Base-by-base conservation (phyloP, 805 yeast species). In the Kurtzmaniella cleridarum region DNA sequence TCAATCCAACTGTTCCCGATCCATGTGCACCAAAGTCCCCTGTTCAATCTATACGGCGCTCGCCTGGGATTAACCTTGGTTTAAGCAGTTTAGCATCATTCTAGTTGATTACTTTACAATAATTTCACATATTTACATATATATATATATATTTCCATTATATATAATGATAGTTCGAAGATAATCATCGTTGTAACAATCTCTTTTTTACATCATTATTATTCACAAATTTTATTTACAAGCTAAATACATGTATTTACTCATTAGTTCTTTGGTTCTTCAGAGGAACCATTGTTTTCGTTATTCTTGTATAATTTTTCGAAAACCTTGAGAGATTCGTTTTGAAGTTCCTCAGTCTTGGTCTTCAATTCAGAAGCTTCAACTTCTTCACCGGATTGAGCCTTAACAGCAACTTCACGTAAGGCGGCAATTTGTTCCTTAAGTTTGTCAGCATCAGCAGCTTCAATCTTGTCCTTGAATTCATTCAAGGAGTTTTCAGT, bases 341-440 rank as follows among this genome's bases (percentile, higher is more conserved):
- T 77, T 69, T 84, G 90, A 62, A 84, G 71, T 56, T 79, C 85
- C 48, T 82, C 88, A 50, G 86, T 78, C 75, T 79, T 76, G 51
- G 77, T 67, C 75, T 82, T 82, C 64, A 85, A 73, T 51, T 73
- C 78, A 51, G 76, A 71, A 45, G 78, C 66, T 54, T 76, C 73
- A 50, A 79, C 81, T 61, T 75, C 82, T 47, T 73, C 74, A 58
- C 81, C 79, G 37, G 79, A 65, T 63, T 75, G 79, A 30, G 78
- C 82, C 69, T 79, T 76, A 51, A 79, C 79, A 41, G 81, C 76
- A 26, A 78, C 59, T 62, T 79, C 83, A 72, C 84, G 81, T 58
- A 79, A 68, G 44, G 76, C 69, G 41, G 72, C 57, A 51, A 84
- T 75, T 58, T 71, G 68, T 55, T 69, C 76, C 51, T 57, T 58